phyloP scores from a whole-genome alignment of 345 rosid species.

The Syzygium grande region DNA sequence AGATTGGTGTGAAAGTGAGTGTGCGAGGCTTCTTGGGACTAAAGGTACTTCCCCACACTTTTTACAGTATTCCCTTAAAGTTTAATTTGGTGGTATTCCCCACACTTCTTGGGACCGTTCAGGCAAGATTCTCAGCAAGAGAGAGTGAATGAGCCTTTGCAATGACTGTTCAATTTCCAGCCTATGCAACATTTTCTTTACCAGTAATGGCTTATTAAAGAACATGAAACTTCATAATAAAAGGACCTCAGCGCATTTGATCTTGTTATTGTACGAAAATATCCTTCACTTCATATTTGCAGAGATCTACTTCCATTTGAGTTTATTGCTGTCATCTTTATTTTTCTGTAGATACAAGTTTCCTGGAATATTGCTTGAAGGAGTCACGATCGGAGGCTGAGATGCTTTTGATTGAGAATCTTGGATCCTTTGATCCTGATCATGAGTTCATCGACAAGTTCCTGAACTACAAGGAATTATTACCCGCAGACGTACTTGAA shows the following conservation, averaged over 20 bases:
- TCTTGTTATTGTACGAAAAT: neutral
- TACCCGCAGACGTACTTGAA: slow-evolving; percentile 80
- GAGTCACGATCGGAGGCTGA: slow-evolving; percentile 93
- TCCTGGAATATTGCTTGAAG: slow-evolving; percentile 86
- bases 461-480: slow-evolving; percentile 77
- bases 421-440: slow-evolving; percentile 61
- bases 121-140: neutral
- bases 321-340: neutral
- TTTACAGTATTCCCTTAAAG: neutral
- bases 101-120: too few relatives aligned
- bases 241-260: neutral
- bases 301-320: neutral
- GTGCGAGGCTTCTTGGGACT: slow-evolving; percentile 77
- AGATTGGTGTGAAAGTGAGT: slow-evolving; percentile 91
- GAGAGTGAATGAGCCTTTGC: neutral
- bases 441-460: slow-evolving; percentile 89
- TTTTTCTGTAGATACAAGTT: slow-evolving; percentile 57
- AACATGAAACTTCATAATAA: neutral
- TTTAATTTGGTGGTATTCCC: neutral
- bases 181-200: neutral
- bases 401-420: slow-evolving; percentile 60
- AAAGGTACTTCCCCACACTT: slow-evolving; percentile 39
- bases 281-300: neutral
- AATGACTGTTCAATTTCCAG: neutral
- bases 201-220: neutral